A percentile compares a stretch with the other conserved stretches of the same genome.
phyloP scores from a whole-genome alignment of 768 basidiomycete genomes.

The Hericium erinaceus region DNA sequence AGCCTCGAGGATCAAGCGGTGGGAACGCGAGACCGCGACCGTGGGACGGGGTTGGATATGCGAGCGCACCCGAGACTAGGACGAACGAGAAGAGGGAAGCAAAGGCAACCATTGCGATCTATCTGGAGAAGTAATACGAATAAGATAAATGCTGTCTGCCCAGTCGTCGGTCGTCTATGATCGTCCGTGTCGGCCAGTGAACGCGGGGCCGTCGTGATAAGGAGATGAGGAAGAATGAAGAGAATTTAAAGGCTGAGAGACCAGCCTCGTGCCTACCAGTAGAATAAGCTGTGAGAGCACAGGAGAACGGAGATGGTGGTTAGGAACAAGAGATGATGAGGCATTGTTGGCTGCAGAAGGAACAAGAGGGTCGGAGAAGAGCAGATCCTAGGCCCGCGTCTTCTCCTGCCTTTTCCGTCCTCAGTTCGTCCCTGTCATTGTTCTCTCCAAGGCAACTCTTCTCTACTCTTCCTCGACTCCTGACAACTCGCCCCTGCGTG shows the following conservation, averaged over 20 bases:
- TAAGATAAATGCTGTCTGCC: conserved; percentile 1
- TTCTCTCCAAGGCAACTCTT: background rate
- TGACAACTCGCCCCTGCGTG: background rate
- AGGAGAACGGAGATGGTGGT: too few species aligned
- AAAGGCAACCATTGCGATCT: conserved; percentile 26
- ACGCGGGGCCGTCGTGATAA: background rate
- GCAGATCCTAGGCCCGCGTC: background rate
- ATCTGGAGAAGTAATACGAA: conserved; percentile 1
- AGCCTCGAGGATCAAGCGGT: conserved; percentile 9
- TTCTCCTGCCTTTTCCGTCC: background rate
- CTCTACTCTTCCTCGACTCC: background rate
- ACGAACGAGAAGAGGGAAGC: conserved; percentile 26
- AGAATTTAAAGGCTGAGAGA: background rate
- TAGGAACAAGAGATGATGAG: background rate
- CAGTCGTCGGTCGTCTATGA: background rate
- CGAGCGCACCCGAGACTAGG: conserved; percentile 21
- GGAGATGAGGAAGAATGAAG: background rate
- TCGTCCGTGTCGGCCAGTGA: background rate
- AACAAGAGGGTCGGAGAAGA: conserved; percentile 19
- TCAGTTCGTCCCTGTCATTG: background rate
- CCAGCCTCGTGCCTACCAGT: background rate
- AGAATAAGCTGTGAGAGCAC: background rate
- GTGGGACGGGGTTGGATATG: conserved; percentile 19
- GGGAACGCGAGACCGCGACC: conserved; percentile 2
- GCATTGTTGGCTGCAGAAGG: background rate